Base-by-base conservation (phyloP, 495 filamentous ascomycete genomes). In the Aspergillus bertholletiae region DNA sequence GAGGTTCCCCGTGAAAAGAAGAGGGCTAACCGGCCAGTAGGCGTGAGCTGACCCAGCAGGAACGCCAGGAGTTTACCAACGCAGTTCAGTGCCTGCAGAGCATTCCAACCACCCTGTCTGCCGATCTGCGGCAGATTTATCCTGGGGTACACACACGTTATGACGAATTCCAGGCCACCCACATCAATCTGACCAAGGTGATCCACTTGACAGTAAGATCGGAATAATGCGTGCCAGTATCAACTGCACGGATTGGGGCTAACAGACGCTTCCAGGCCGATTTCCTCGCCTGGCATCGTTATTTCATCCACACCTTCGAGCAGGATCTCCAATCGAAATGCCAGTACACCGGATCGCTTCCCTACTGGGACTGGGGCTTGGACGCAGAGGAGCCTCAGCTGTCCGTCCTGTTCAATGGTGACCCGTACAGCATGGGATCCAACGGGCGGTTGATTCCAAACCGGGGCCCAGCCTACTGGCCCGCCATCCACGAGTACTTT, bases 221-320 rank as follows among this genome's bases (percentile, higher is more conserved):
- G 15, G 37, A 13, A 8, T 18, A n/a, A 13, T 8, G 7, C 17
- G 13, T 40, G n/a, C n/a, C n/a, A n/a, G n/a, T n/a, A n/a, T n/a
- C n/a, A n/a, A n/a, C n/a, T n/a, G n/a, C n/a, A n/a, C n/a, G n/a
- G n/a, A n/a, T n/a, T n/a, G n/a, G n/a, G n/a, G n/a, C n/a, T n/a
- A n/a, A n/a, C n/a, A n/a, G n/a, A n/a, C n/a, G n/a, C n/a, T n/a
- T n/a, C n/a, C 37, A 40, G 37, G 37, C 32, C 24, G 6, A 22
- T 20, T 56, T 56, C 17, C 37, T 56, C 26, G 35, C 53, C 23
- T 56, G 46, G 53, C 53, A 56, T 24, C 53, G 53, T 2, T 49
- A 35, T 20, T 56, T 56, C 17, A 24, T 56, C 37, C 39, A 48
- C 8, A n/a, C 39, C 1, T 50, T 32, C 11, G 53, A 56, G 43